Conservation (phyloP, 2,329 filamentous ascomycete genomes). For the Fonsecaea erecta region DNA sequence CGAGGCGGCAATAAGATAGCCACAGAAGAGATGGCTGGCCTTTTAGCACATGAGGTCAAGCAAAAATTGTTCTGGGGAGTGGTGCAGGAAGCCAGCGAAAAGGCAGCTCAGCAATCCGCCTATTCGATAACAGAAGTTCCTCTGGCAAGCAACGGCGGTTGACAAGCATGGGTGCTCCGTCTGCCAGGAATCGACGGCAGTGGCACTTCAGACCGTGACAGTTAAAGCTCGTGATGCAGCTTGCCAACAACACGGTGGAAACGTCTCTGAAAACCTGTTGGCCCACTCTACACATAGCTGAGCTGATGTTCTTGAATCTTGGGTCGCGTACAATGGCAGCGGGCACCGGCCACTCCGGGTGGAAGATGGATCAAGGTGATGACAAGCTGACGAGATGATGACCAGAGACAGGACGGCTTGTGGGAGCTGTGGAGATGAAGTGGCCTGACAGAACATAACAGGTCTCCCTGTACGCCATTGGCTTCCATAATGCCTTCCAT, state of each 20-base stretch:
- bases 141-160: constrained; percentile 15
- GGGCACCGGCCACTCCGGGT: not conserved
- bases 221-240: not conserved
- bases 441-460: not conserved
- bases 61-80: constrained; percentile 56
- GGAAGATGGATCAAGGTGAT: not conserved
- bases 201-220: not conserved
- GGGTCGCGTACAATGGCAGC: not conserved
- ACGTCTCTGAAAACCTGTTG: not conserved
- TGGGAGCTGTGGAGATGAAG: not conserved
- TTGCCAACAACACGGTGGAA: not conserved
- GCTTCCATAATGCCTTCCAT: not conserved
- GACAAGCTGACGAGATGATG: not conserved
- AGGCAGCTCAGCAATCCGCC: constrained; percentile 27
- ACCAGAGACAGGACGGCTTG: not conserved
- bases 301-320: not conserved
- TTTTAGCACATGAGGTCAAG: constrained; percentile 57
- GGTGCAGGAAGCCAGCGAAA: constrained; percentile 38
- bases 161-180: too few species aligned
- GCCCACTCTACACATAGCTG: not conserved
- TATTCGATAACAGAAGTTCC: constrained; percentile 20
- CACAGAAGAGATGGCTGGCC: constrained; percentile 57
- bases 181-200: not conserved
- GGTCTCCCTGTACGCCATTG: not conserved
- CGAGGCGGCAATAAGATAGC: constrained; percentile 63